Conservation (phyloP, 75 land plant species). For the Sequoiadendron giganteum region DNA sequence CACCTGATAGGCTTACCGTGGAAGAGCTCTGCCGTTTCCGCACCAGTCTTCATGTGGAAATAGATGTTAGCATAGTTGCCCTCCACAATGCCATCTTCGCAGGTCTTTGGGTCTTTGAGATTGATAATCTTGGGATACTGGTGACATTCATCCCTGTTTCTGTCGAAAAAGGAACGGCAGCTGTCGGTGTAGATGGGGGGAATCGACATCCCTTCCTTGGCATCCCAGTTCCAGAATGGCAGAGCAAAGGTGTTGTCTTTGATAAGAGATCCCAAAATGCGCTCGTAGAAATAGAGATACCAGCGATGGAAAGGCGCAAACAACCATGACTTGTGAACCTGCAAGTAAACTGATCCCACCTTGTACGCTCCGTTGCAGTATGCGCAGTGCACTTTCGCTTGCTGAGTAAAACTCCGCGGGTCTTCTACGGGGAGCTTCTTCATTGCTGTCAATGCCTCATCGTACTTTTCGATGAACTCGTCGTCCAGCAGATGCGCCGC, state of each 20-base stretch:
- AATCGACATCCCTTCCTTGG: slow-evolving; percentile 31
- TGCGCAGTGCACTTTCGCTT: slow-evolving; percentile 42
- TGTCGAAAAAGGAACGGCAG: slow-evolving; percentile 14
- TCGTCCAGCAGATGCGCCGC: slow-evolving; percentile 28
- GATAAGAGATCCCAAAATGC: slow-evolving; percentile 54
- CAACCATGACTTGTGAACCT: slow-evolving; percentile 56
- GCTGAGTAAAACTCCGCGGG: slow-evolving; percentile 25
- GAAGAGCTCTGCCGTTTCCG: no score
- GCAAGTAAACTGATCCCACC: slow-evolving; percentile 37
- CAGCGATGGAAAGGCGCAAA: slow-evolving; percentile 69
- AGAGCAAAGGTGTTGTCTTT: slow-evolving; percentile 54
- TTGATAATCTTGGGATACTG: no score
- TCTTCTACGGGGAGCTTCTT: slow-evolving; percentile 24
- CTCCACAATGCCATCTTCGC: no score
- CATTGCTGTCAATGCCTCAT: slow-evolving; percentile 15
- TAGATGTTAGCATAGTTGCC: no score
- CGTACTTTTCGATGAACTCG: slow-evolving; percentile 26
- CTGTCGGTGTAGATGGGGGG: slow-evolving; percentile 34
- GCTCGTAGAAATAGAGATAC: slow-evolving; percentile 62
- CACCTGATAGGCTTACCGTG: no score
- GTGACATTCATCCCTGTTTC: slow-evolving; percentile 16
- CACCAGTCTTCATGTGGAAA: no score
- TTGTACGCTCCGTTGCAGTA: slow-evolving; percentile 41
- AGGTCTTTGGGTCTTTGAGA: no score
- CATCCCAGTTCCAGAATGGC: slow-evolving; percentile 77